Conservation (phyloP, 2,329 filamentous ascomycete species). For the Plenodomus biglobosus region DNA sequence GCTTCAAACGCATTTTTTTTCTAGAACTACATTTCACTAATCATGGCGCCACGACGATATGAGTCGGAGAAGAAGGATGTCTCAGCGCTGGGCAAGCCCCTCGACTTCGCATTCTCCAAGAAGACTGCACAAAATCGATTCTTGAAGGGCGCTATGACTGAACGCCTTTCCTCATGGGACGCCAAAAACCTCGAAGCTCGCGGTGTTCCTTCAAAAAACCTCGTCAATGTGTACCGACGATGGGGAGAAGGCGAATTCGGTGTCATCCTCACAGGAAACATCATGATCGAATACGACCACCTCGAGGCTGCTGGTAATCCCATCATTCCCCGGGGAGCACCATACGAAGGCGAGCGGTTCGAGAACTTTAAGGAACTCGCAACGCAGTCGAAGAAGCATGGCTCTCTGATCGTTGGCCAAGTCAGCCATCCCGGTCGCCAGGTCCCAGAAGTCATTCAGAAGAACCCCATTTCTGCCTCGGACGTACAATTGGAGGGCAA, state of each 20-base stretch:
- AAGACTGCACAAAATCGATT: conserved; percentile 65
- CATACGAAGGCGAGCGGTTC: conserved; percentile 60
- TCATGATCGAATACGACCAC: conserved; percentile 66
- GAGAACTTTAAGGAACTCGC: conserved; percentile 61
- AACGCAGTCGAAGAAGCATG: conserved; percentile 57
- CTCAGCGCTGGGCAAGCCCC: conserved; percentile 47
- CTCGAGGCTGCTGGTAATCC: conserved; percentile 58
- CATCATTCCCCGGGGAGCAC: conserved; percentile 59
- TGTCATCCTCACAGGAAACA: conserved; percentile 64
- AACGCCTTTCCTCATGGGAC: conserved; percentile 64
- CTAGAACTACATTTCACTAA: not conserved
- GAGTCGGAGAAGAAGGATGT: conserved; percentile 46
- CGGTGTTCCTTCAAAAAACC: conserved; percentile 56
- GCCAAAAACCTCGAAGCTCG: conserved; percentile 55
- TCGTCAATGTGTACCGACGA: conserved; percentile 56
- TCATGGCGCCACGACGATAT: conserved; percentile 46
- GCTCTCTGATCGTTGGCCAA: conserved; percentile 61
- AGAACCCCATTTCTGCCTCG: conserved; percentile 55
- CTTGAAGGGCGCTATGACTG: conserved; percentile 68
- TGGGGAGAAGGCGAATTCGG: conserved; percentile 55
- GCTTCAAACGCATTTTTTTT: not conserved
- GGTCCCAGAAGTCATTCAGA: conserved; percentile 48
- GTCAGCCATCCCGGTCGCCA: conserved; percentile 66
- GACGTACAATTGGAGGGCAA: conserved; percentile 42
- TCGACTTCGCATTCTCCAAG: conserved; percentile 52